These are phyloP conservation scores for Domatiomyces catenatus DNA, from an alignment of 2,329 filamentous ascomycete genomes.

Conservation along the genomic window DNA sequence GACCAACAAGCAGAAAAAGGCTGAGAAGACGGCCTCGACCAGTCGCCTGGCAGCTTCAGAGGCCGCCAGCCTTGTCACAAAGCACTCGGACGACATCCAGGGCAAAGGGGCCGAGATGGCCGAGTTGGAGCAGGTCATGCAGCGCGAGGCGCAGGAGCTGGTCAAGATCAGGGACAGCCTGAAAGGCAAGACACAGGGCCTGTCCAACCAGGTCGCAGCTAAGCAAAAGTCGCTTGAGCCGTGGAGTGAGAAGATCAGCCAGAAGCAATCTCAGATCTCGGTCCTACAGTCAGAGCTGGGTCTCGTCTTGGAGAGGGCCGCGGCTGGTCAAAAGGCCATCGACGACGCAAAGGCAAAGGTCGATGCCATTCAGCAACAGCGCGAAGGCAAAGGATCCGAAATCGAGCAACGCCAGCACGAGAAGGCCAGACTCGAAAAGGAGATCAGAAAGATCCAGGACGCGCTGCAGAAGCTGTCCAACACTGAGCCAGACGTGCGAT, in stretches of 20 bases:
- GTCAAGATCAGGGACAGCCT: conserved; percentile 68
- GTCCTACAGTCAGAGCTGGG: conserved; percentile 89
- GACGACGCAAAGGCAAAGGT: conserved; percentile 75
- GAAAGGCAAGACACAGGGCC: conserved; percentile 88
- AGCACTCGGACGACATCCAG: conserved; percentile 64
- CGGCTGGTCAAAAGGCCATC: conserved; percentile 68
- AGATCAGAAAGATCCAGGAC: conserved; percentile 53
- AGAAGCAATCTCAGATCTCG: conserved; percentile 85
- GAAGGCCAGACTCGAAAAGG: conserved; percentile 56
- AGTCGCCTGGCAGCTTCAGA: conserved; percentile 61
- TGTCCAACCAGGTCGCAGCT: conserved; percentile 78
- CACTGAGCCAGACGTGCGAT: conserved; percentile 67
- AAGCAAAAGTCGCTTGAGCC: conserved; percentile 93
- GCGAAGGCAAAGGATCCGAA: conserved; percentile 54
- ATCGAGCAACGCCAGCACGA: conserved; percentile 61
- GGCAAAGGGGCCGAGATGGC: conserved; percentile 59
- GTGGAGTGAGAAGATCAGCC: conserved; percentile 93
- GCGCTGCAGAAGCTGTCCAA: conserved; percentile 57
- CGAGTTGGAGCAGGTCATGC: conserved; percentile 60
- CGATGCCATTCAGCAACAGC: conserved; percentile 52
- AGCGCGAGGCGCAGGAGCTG: conserved; percentile 67
- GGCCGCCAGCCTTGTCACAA: conserved; percentile 60
- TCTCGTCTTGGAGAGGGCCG: conserved; percentile 78
- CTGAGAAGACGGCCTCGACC: conserved; percentile 70
- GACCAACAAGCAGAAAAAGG: conserved; percentile 77